Evolutionary conservation across 331 rosid species (phyloP), one percentile per base, ranked within the genome.

Genomic region (Pyracantha coccinea): DNA sequence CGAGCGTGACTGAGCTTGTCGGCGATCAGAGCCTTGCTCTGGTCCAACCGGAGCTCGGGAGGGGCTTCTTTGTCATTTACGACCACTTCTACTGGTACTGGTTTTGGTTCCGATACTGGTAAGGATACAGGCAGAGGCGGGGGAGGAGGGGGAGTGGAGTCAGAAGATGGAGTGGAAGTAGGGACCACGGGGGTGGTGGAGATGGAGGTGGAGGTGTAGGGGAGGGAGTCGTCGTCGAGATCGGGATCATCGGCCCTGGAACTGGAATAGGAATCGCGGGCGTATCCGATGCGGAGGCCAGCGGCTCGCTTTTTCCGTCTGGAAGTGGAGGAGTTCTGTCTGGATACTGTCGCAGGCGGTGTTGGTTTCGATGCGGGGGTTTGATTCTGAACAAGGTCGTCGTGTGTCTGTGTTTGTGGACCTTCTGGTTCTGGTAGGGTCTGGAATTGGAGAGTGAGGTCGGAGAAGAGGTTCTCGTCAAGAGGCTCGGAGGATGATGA

Each of bases 381-480:
- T 60, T 60, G n/a, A 25, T 24, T 21, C 47, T 41, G 47, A 11
- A 41, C 47, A 41, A 41, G 4, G 47, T 41, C 47, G 14, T 41
- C 47, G 47, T 41, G 47, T 41, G 47, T 41, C 0, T 11, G 47
- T 41, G 47, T 11, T 41, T 0, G 47, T 1, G 23, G 20, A n/a
- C 33, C 41, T 70, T 70, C 38, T 14, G 16, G 14, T 55, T 25
- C 32, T 61, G 17, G 53, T 2, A n/a, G 54, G 53, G 60, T 16
- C 25, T 72, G 66, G 53, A 27, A 12, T 29, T 71, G 91, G 65
- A 90, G 83, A 1, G 95, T 91, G 81, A 91, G 91, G 74, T 91
- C 91, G 65, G 93, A 89, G 78, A 91, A 91, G 76, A 91, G 92
- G 77, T 90, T 86, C 78, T 91, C 93, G 75, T 91, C 97, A 24